These are phyloP conservation scores for Lasiodiplodia sp. DNA, from an alignment of 2,329 filamentous ascomycete species.

Conservation along the genomic window DNA sequence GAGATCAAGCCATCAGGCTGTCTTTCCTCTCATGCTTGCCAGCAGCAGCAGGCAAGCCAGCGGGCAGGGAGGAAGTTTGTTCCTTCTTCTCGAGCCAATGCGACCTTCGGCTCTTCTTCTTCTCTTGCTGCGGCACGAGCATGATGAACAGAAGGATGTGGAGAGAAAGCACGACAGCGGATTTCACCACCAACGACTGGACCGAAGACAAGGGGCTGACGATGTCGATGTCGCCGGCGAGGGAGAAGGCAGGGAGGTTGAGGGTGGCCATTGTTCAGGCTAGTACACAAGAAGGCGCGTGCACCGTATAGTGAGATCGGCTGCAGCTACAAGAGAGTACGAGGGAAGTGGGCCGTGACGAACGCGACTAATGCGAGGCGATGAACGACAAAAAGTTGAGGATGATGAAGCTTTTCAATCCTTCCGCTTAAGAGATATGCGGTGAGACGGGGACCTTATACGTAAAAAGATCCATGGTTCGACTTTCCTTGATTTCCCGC, in stretches of 20 bases:
- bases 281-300: no score
- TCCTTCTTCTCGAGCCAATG: conserved; percentile 15
- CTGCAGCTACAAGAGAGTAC: background rate
- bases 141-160: conserved; percentile 26
- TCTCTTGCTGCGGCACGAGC: conserved; percentile 19
- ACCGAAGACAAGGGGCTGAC: conserved; percentile 13
- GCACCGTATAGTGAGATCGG: background rate
- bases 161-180: conserved; percentile 6
- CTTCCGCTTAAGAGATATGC: background rate
- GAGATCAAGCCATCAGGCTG: conserved; percentile 2
- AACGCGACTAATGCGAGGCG: background rate
- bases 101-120: conserved; percentile 1
- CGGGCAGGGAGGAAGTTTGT: background rate
- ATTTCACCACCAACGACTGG: conserved; percentile 18
- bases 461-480: background rate
- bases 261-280: conserved; percentile 1
- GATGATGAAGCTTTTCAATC: background rate
- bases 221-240: conserved; percentile 17
- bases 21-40: conserved; percentile 25
- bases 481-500: background rate
- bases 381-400: background rate
- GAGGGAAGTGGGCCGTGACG: background rate
- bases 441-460: background rate
- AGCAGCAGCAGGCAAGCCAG: background rate
- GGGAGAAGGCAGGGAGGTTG: background rate